Evolutionary conservation across 305 asterid species (phyloP).

Genomic region (Fraxinus nigra): DNA sequence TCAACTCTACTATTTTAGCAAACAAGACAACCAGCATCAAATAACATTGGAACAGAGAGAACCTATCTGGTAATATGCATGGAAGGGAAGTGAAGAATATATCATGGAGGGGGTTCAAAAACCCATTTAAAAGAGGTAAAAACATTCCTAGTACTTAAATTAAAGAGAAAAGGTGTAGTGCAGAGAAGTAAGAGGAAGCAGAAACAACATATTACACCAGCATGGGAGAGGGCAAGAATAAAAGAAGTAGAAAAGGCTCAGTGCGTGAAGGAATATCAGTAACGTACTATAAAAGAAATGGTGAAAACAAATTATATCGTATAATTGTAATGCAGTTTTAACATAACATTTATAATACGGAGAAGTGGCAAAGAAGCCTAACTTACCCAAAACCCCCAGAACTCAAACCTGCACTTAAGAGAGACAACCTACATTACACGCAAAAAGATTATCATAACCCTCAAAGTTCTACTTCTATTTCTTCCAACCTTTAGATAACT

Average conservation of each 20-base stretch:
- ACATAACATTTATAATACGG: background rate
- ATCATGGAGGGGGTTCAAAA: background rate
- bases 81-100: background rate
- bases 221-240: background rate
- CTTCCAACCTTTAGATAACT: background rate
- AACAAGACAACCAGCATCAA: background rate
- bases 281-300: background rate
- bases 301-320: background rate
- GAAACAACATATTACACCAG: background rate
- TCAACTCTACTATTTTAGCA: background rate
- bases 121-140: background rate
- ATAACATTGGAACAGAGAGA: background rate
- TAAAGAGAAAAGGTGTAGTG: background rate
- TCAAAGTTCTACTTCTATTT: background rate
- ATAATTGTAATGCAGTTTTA: background rate
- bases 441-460: background rate
- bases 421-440: background rate
- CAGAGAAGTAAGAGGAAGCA: background rate
- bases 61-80: background rate
- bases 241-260: background rate
- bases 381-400: background rate
- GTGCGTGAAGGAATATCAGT: background rate
- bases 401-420: background rate
- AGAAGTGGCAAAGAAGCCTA: background rate
- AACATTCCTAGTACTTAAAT: background rate